These are phyloP conservation scores for Blumeria hordei DNA, from an alignment of 2,329 filamentous ascomycete species.

Conservation along the genomic window DNA sequence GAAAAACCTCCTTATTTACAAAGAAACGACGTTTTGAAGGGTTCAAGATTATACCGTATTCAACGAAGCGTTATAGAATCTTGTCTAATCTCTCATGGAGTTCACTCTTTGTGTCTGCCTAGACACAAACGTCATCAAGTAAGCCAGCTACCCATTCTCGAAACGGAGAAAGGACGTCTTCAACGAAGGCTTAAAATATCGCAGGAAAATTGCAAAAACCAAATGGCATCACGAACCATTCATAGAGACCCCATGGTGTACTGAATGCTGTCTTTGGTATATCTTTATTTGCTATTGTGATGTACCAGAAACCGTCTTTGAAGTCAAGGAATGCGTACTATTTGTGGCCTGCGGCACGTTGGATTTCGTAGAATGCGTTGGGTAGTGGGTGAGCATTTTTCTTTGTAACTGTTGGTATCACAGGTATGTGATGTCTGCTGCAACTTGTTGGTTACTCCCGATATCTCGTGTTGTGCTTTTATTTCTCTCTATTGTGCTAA, in stretches of 20 bases:
- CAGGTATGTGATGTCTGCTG: too few relatives aligned
- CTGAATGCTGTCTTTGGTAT: background rate
- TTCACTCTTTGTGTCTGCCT: background rate
- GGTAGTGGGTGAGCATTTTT: background rate
- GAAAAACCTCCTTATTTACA: background rate
- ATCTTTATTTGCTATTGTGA: background rate
- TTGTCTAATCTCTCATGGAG: background rate
- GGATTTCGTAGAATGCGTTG: background rate
- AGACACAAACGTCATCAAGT: background rate
- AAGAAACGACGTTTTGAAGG: background rate
- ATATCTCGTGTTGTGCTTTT: too few relatives aligned
- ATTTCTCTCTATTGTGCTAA: too few relatives aligned
- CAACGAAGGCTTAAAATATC: background rate
- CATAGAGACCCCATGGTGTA: background rate
- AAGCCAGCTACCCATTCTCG: background rate
- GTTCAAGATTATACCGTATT: background rate
- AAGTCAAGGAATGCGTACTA: background rate
- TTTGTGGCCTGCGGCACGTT: background rate
- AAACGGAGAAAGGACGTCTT: background rate
- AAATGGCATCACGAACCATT: slow-evolving; percentile 2
- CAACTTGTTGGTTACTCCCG: too few relatives aligned
- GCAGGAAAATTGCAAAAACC: background rate
- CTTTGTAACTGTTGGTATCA: too few relatives aligned
- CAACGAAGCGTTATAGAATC: background rate
- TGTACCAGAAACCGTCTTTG: background rate